phyloP scores from a whole-genome alignment of 176 grass and related monocot genomes.

The Puya raimondii region DNA sequence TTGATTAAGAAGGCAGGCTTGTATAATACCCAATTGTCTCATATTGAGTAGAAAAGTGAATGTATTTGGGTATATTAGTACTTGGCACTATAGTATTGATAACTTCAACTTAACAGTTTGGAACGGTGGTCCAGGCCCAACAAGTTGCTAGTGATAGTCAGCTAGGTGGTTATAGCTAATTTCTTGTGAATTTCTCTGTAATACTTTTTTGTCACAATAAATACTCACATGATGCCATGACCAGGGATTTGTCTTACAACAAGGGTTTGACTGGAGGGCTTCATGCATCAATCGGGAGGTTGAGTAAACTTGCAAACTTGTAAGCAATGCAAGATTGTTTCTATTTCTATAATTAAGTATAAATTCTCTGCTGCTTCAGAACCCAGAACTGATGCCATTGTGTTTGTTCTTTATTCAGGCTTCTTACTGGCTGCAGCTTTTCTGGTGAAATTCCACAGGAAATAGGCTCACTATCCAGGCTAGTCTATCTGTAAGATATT shows the following conservation, averaged over 20 bases:
- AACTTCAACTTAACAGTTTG: no score
- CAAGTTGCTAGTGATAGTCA: no score
- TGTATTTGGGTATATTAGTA: no score
- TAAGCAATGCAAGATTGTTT: conserved; percentile 15
- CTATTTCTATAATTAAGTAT: neutral
- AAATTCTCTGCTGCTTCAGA: neutral
- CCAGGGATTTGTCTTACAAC: conserved; percentile 81
- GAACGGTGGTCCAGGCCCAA: no score
- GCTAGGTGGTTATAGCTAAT: neutral
- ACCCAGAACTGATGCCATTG: neutral
- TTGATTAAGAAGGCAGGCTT: no score
- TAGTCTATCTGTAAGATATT: conserved; percentile 57
- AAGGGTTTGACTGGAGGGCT: conserved; percentile 38
- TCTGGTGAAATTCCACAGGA: conserved; percentile 69
- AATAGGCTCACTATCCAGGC: conserved; percentile 49
- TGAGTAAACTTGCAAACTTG: conserved; percentile 57
- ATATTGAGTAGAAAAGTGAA: no score
- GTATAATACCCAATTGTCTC: no score
- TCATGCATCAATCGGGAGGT: conserved; percentile 47
- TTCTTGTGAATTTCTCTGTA: neutral
- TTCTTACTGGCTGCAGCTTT: conserved; percentile 70
- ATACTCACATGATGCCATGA: neutral
- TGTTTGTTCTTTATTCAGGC: conserved; percentile 33
- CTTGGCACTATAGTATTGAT: no score
- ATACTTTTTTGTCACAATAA: neutral